phyloP scores from a whole-genome alignment of 2,329 filamentous ascomycete genomes.

The Hawksworthiomyces lignivorus region DNA sequence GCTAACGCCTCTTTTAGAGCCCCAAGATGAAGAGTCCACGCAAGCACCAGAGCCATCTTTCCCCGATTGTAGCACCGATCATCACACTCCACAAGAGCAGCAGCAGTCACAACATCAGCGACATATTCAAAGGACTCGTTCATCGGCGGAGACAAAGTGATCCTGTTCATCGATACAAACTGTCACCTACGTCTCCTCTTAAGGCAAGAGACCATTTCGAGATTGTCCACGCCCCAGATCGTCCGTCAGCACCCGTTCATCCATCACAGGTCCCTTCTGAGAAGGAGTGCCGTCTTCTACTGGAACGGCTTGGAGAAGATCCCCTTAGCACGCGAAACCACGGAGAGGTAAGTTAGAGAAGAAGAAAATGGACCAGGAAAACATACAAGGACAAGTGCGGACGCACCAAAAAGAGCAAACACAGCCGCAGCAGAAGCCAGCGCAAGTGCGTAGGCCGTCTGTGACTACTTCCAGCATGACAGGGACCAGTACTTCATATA shows the following conservation, averaged over 20 bases:
- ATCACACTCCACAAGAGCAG: background rate
- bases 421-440: too few relatives aligned
- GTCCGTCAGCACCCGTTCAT: conserved; percentile 14
- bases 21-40: conserved; percentile 11
- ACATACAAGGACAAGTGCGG: too few relatives aligned
- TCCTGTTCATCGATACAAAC: background rate
- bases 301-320: conserved; percentile 6
- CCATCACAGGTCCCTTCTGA: conserved; percentile 19
- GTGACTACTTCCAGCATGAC: too few relatives aligned
- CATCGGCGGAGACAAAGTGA: conserved; percentile 1
- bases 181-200: background rate
- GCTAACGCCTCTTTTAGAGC: too few relatives aligned
- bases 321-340: too few relatives aligned
- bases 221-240: conserved; percentile 20
- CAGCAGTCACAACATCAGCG: conserved; percentile 1
- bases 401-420: too few relatives aligned
- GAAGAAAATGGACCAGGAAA: background rate
- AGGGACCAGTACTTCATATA: too few relatives aligned
- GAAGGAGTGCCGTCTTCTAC: conserved; percentile 19
- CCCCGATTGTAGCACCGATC: conserved; percentile 1
- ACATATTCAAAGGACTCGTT: conserved; percentile 2
- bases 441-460: too few relatives aligned
- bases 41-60: conserved; percentile 10
- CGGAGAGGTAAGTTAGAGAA: conserved; percentile 1
- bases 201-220: conserved; percentile 5